phyloP scores from a whole-genome alignment of 148 eudicot genomes.

The Dysphania ambrosioides region DNA sequence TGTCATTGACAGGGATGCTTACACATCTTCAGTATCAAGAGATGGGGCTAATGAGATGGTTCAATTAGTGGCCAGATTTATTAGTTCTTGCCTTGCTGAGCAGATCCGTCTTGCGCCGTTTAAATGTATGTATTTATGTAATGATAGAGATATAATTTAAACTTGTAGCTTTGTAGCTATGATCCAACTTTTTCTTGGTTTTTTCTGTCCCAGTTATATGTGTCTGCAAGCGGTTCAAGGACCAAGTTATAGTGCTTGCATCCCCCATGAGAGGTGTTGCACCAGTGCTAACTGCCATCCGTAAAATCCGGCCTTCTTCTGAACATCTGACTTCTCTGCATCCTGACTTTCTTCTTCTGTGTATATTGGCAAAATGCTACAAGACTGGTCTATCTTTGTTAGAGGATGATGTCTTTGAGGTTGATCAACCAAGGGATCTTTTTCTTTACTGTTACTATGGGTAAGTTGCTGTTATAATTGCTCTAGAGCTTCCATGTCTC shows the following conservation, averaged over 20 bases:
- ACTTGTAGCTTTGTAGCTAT: not conserved
- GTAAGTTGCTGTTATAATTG: conserved; percentile 37
- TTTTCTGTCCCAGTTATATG: conserved; percentile 50
- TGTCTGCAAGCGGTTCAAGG: conserved; percentile 84
- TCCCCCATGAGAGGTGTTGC: conserved; percentile 84
- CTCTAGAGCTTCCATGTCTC: not conserved
- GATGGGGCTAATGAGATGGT: conserved; percentile 53
- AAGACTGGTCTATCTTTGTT: conserved; percentile 58
- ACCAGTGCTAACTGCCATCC: conserved; percentile 65
- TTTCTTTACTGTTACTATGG: conserved; percentile 92
- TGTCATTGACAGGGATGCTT: conserved; percentile 64
- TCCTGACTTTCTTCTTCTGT: conserved; percentile 82
- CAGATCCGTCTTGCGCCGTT: conserved; percentile 87
- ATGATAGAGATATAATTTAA: not conserved
- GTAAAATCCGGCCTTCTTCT: conserved; percentile 62
- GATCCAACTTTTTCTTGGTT: conserved; percentile 7
- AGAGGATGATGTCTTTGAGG: conserved; percentile 79
- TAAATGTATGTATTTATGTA: conserved; percentile 50
- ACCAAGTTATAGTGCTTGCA: conserved; percentile 55
- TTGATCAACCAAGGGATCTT: conserved; percentile 82
- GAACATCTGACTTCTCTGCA: conserved; percentile 83
- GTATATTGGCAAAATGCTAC: conserved; percentile 76
- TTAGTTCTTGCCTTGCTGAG: conserved; percentile 55
- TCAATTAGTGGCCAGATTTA: conserved; percentile 52
- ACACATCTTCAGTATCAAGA: conserved; percentile 41